These are phyloP conservation scores for Epichloe bromicola DNA, from an alignment of 2,329 filamentous ascomycete species.

Conservation along the genomic window DNA sequence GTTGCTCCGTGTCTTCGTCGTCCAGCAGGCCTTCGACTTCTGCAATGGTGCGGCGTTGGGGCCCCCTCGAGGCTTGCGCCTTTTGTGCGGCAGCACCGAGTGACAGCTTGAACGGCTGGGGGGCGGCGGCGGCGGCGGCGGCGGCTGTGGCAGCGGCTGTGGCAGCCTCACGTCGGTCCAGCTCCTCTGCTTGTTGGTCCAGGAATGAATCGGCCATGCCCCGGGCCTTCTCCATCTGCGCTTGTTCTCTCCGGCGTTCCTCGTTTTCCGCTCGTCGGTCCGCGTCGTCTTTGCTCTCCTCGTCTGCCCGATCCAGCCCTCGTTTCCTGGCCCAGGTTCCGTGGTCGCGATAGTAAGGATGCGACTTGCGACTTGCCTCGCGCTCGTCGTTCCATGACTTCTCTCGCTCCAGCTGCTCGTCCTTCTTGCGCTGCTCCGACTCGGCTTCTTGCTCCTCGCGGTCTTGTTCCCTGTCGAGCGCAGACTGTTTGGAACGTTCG, in stretches of 20 bases:
- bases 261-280: slow-evolving; percentile 70
- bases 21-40: slow-evolving; percentile 92
- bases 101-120: slow-evolving; percentile 81
- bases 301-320: slow-evolving; percentile 56
- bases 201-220: slow-evolving; percentile 88
- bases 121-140: slow-evolving; percentile 15
- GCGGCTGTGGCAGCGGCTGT: slow-evolving; percentile 11
- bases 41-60: slow-evolving; percentile 66
- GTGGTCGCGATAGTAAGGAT: slow-evolving; percentile 80
- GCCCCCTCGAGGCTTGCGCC: slow-evolving; percentile 40
- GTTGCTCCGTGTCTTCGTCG: slow-evolving; percentile 74
- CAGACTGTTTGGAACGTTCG: slow-evolving; percentile 71
- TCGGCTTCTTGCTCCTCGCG: slow-evolving; percentile 65
- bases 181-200: slow-evolving; percentile 67
- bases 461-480: slow-evolving; percentile 71
- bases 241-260: slow-evolving; percentile 55
- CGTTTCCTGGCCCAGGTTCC: slow-evolving; percentile 77
- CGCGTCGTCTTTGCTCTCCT: slow-evolving; percentile 65
- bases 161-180: slow-evolving; percentile 37
- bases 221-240: slow-evolving; percentile 63
- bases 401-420: slow-evolving; percentile 50
- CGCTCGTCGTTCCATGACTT: slow-evolving; percentile 79
- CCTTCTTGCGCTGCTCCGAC: slow-evolving; percentile 50
- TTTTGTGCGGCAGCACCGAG: slow-evolving; percentile 79
- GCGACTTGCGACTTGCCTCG: slow-evolving; percentile 58